phyloP scores from a whole-genome alignment of 2,329 filamentous ascomycete species.

The Metarhizium robertsii region DNA sequence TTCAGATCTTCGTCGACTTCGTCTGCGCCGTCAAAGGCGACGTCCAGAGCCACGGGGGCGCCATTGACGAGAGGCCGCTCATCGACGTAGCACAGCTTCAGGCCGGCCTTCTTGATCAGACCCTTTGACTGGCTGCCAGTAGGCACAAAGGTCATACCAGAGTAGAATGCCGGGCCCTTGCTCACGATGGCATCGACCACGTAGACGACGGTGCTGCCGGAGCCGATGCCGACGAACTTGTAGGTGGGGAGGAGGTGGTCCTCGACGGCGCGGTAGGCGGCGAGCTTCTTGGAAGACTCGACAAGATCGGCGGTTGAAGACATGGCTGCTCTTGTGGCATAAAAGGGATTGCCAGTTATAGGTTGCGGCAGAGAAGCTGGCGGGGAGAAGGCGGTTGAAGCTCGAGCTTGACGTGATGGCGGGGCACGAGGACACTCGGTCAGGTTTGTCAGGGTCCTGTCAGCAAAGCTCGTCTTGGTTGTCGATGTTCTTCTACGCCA shows the following conservation, averaged over 20 bases:
- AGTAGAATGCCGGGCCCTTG: conserved; percentile 43
- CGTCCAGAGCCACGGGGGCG: conserved; percentile 55
- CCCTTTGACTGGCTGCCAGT: conserved; percentile 88
- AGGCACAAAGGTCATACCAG: conserved; percentile 74
- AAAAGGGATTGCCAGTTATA: not conserved
- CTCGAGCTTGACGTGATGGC: not conserved
- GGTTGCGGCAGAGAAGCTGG: not conserved
- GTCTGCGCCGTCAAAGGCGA: conserved; percentile 93
- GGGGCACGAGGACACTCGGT: not conserved
- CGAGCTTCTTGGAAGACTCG: conserved; percentile 66
- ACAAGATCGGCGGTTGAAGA: conserved; percentile 34
- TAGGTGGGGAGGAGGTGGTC: conserved; percentile 58
- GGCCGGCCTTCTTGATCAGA: conserved; percentile 59
- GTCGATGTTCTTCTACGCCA: not conserved
- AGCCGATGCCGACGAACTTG: conserved; percentile 68
- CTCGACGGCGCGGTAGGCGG: conserved; percentile 63
- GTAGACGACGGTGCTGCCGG: conserved; percentile 73
- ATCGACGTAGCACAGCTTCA: conserved; percentile 43
- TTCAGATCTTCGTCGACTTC: conserved; percentile 93
- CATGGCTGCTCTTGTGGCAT: conserved; percentile 20
- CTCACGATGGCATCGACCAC: conserved; percentile 72
- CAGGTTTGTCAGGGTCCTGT: not conserved
- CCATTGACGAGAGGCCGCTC: conserved; percentile 47
- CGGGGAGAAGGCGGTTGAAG: not conserved
- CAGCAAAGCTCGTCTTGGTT: not conserved